Conservation (phyloP, 106 monocot species). For the Dioscorea dumetorum region DNA sequence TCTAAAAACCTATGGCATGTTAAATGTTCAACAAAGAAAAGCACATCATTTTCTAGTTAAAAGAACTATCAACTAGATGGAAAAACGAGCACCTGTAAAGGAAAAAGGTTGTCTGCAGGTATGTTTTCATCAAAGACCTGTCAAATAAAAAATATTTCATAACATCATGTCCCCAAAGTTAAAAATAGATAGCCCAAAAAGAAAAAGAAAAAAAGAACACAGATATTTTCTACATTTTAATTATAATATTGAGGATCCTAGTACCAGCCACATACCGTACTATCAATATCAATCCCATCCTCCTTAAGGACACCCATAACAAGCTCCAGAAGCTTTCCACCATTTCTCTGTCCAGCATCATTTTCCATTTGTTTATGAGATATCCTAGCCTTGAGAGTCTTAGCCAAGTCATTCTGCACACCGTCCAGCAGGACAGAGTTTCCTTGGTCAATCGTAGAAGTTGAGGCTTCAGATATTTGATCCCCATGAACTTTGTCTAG, state of each 20-base stretch:
- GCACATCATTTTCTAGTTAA: too few relatives aligned
- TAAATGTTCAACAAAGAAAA: too few relatives aligned
- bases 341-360: conserved; percentile 46
- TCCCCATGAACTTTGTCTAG: conserved; percentile 39
- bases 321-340: conserved; percentile 46
- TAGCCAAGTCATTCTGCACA: conserved; percentile 53
- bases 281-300: conserved; percentile 76
- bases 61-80: too few relatives aligned
- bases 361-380: conserved; percentile 62
- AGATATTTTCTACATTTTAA: too few relatives aligned
- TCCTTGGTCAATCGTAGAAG: conserved; percentile 38
- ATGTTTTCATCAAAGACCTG: conserved; percentile 94
- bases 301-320: conserved; percentile 60
- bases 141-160: conserved; percentile 6
- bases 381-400: conserved; percentile 77
- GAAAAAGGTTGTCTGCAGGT: conserved; percentile 63
- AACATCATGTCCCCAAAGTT: too few relatives aligned
- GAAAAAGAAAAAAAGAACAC: neutral
- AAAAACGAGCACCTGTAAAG: conserved; percentile 57
- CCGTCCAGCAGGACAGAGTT: conserved; percentile 26
- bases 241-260: too few relatives aligned
- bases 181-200: neutral
- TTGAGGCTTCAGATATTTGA: conserved; percentile 61
- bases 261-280: conserved; percentile 33
- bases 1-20: too few relatives aligned